phyloP scores from a whole-genome alignment of 2,329 filamentous ascomycete species.

The Colletotrichum sp. region DNA sequence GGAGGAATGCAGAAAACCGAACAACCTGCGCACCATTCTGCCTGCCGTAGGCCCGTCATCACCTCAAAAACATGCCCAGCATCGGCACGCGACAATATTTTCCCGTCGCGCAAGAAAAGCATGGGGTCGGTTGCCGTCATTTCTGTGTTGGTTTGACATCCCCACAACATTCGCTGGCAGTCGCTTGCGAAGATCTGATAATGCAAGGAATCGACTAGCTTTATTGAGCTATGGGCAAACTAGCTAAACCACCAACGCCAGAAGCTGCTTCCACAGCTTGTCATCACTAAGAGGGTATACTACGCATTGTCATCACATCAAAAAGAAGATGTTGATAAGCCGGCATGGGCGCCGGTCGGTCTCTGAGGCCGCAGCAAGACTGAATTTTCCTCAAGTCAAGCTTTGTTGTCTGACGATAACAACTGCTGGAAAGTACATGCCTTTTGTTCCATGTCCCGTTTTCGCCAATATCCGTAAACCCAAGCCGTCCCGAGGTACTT shows the following conservation, averaged over 20 bases:
- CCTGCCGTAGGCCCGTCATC: not conserved
- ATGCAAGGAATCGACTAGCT: not conserved
- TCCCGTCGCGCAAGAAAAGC: not conserved
- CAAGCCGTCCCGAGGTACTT: slow-evolving; percentile 21
- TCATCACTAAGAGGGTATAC: not conserved
- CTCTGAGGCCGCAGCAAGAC: slow-evolving; percentile 74
- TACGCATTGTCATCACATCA: slow-evolving; percentile 39
- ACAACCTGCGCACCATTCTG: not conserved
- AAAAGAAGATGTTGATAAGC: slow-evolving; percentile 49
- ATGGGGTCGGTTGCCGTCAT: not conserved
- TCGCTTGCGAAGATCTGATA: not conserved
- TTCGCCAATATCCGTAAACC: slow-evolving; percentile 37
- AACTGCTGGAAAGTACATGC: slow-evolving; percentile 44
- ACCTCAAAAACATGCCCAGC: not conserved
- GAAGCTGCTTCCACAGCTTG: not conserved
- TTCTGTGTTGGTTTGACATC: not conserved
- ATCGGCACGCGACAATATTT: not conserved
- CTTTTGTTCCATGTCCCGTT: slow-evolving; percentile 37
- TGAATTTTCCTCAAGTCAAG: slow-evolving; percentile 57
- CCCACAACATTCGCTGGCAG: not conserved
- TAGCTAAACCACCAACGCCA: slow-evolving; percentile 9
- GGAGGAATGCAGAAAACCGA: slow-evolving; percentile 10
- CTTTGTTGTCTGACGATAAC: slow-evolving; percentile 50
- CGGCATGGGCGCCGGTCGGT: slow-evolving; percentile 73
- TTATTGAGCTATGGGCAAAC: slow-evolving; percentile 4